These are phyloP conservation scores for Auriculariales sp. DNA, from an alignment of 768 basidiomycete species.

Conservation along the genomic window DNA sequence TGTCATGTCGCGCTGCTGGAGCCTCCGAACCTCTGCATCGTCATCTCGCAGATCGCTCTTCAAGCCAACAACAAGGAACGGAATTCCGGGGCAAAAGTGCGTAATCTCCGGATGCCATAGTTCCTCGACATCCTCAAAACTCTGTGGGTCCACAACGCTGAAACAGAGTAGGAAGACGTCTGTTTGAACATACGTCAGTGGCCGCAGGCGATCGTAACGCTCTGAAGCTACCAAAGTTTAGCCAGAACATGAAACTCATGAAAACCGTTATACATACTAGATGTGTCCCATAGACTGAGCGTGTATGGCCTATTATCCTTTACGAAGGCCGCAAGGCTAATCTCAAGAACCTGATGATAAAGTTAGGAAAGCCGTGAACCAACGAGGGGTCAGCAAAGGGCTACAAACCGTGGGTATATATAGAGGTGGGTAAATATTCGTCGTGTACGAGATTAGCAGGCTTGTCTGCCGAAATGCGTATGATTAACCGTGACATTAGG, in stretches of 20 bases:
- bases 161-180: constrained; percentile 99
- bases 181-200: constrained; percentile 98
- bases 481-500: too few relatives aligned
- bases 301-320: constrained; percentile 99
- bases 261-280: constrained; percentile 45
- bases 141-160: constrained; percentile 94
- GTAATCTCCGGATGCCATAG: constrained; percentile 99
- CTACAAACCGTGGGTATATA: constrained; percentile 89
- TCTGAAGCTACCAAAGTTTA: constrained; percentile 62
- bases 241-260: constrained; percentile 1
- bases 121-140: constrained; percentile 99
- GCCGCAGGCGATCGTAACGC: constrained; percentile 98
- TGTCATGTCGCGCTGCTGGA: constrained; percentile 89
- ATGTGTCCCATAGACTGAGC: constrained; percentile 95
- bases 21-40: constrained; percentile 81
- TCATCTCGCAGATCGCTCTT: constrained; percentile 97
- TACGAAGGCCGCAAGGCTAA: constrained; percentile 99
- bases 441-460: constrained; percentile 92
- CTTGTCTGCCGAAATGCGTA: constrained; percentile 58
- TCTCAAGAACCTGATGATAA: constrained; percentile 81
- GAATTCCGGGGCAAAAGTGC: constrained; percentile 98
- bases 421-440: constrained; percentile 97
- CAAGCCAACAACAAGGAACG: constrained; percentile 97
- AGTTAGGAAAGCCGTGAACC: constrained; percentile 11
- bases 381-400: not conserved